Base-by-base conservation (phyloP, 495 filamentous ascomycete genomes). In the Rusavskia elegans region DNA sequence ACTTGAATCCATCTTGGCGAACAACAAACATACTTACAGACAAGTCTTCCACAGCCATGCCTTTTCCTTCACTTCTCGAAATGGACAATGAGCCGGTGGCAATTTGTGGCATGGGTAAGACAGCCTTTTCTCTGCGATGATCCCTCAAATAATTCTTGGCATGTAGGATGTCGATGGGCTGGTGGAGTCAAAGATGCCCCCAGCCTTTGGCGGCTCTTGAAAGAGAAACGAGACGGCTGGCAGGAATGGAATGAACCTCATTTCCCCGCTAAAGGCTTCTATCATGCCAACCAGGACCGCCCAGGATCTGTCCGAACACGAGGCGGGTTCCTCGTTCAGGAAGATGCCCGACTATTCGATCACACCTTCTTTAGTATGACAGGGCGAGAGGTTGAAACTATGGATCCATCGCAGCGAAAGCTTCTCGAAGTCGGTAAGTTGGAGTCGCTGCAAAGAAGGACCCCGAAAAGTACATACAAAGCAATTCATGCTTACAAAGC, bases 181-280 rank as follows among this genome's bases (percentile, higher is more conserved):
- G 74, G 74, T 27, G 65, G 62, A 23, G 65, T 69, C 38, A 63
- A 61, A 19, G 67, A 61, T 30, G 67, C 69, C 10, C 57, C 61
- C 7, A 62, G 70, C 32, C 69, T 77, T 17, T 76, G 71, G 60
- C 63, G 71, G 1, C 61, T 75, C 60, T 57, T 76, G 7, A 61
- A 63, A 49, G 65, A 51, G 13, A 46, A 55, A 20, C 14, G 49
- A n/a, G 44, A 52, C 9, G 59, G 61, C 2, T 55, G 55, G 42
- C 38, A 48, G 9, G 59, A 56, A 42, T 37, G 27, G 16, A 20
- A 20, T n/a, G 30, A 39, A 1, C 21, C 16, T n/a, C 62, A 68
- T 54, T 72, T 71, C 59, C 71, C 73, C 55, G 61, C 66, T 2
- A 65, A 68, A 8, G 59, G 62, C 6, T 73, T 72, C 53, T 65